A percentile compares a stretch with the other conserved stretches of the same genome.
phyloP scores from a whole-genome alignment of 108 stramenopile genomes.

The Cyclostephanos invisitatus region DNA sequence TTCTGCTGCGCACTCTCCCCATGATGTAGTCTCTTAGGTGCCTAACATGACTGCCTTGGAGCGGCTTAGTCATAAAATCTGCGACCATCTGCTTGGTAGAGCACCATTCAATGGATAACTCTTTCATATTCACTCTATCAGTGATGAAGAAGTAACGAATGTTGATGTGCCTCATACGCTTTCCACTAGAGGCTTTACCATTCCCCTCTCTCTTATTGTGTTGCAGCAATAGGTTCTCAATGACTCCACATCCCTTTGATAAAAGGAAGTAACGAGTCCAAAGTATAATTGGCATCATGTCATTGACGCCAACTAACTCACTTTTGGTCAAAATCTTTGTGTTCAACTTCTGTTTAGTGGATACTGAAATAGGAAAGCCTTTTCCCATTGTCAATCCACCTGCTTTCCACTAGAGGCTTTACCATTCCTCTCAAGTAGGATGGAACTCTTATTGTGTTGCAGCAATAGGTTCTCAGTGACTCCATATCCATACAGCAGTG shows the following conservation, averaged over 20 bases:
- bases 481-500: too few species aligned
- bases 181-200: slow-evolving; percentile 45
- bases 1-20: too few species aligned
- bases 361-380: slow-evolving; percentile 10
- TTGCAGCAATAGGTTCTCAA: slow-evolving; percentile 45
- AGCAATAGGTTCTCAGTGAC: slow-evolving; percentile 42
- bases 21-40: too few species aligned
- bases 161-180: slow-evolving; percentile 52
- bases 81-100: too few species aligned
- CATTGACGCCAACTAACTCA: slow-evolving; percentile 50
- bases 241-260: slow-evolving; percentile 47
- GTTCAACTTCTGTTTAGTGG: slow-evolving; percentile 46
- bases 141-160: slow-evolving; percentile 3
- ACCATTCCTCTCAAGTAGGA: slow-evolving; percentile 59
- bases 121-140: neutral
- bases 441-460: slow-evolving; percentile 63
- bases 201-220: slow-evolving; percentile 63
- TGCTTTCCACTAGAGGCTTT: slow-evolving; percentile 43
- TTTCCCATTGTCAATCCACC: too few species aligned
- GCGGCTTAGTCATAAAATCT: too few species aligned
- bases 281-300: slow-evolving; percentile 42
- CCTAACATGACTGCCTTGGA: too few species aligned
- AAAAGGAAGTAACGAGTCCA: slow-evolving; percentile 59
- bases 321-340: slow-evolving; percentile 53
- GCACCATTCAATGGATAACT: too few species aligned